Evolutionary conservation across 495 filamentous ascomycete genomes (phyloP).

Genomic region (Letharia columbiana): DNA sequence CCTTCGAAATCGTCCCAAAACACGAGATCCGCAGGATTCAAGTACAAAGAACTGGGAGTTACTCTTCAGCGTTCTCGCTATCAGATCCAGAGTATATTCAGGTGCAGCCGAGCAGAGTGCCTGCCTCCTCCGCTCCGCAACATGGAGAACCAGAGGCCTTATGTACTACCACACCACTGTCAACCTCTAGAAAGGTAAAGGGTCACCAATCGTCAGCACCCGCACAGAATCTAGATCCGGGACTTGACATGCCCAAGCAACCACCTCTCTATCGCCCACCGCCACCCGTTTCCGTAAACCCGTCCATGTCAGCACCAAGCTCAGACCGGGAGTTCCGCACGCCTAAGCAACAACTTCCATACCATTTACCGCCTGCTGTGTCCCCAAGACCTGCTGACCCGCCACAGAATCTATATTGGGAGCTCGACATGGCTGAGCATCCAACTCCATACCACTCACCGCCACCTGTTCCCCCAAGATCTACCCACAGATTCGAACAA

Average conservation of each 20-base stretch:
- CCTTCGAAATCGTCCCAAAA: slow-evolving; percentile 15
- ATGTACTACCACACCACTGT: not conserved
- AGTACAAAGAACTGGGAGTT: slow-evolving; percentile 18
- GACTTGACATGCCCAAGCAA: not conserved
- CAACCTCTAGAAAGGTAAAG: not conserved
- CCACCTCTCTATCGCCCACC: not conserved
- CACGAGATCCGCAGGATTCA: slow-evolving; percentile 19
- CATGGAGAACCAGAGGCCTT: not conserved
- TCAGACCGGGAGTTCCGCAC: not conserved
- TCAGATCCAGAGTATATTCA: not conserved
- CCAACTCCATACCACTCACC: slow-evolving; percentile 6
- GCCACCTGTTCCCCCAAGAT: not conserved
- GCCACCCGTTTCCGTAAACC: not conserved
- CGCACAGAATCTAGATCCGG: not conserved
- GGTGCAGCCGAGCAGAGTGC: not conserved
- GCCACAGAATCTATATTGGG: not conserved
- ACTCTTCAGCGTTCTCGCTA: slow-evolving; percentile 7
- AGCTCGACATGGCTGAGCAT: not conserved
- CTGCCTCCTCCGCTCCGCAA: not conserved
- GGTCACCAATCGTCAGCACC: not conserved
- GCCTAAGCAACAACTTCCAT: not conserved
- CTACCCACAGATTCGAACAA: slow-evolving; percentile 16
- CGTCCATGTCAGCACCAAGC: not conserved
- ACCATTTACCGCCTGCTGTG: not conserved
- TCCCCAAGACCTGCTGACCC: not conserved